phyloP scores from a whole-genome alignment of 108 stramenopile genomes.

The Pseudonitzschia multistriata region DNA sequence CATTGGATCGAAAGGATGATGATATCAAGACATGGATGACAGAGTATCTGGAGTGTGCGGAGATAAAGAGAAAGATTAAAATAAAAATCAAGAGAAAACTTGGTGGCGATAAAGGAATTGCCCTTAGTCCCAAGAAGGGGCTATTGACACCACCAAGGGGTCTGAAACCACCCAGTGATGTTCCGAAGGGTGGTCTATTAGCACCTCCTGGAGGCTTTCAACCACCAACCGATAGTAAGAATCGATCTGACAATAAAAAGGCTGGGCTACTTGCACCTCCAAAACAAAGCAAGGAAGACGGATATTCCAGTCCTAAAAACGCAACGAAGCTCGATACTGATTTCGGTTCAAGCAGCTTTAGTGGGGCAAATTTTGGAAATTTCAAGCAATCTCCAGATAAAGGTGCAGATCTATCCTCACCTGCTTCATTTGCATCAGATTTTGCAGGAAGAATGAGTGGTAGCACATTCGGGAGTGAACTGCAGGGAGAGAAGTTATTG shows the following conservation, averaged over 20 bases:
- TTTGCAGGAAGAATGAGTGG: slow-evolving; percentile 19
- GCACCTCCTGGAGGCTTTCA: slow-evolving; percentile 20
- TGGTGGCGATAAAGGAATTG: slow-evolving; percentile 4
- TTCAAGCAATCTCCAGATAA: slow-evolving; percentile 3
- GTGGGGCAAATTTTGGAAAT: neutral
- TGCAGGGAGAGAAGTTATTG: neutral
- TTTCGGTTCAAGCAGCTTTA: slow-evolving; percentile 13
- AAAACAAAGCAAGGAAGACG: slow-evolving; percentile 20
- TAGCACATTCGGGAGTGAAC: slow-evolving; percentile 1
- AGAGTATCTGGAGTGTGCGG: slow-evolving; percentile 76
- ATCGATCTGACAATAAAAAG: neutral
- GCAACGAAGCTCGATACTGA: neutral
- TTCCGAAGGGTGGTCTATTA: slow-evolving; percentile 3
- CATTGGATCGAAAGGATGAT: slow-evolving; percentile 62
- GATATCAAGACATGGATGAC: slow-evolving; percentile 83
- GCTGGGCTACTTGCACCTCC: slow-evolving; percentile 45
- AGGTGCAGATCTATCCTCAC: slow-evolving; percentile 1
- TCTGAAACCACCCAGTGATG: neutral
- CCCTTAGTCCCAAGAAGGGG: slow-evolving; percentile 9
- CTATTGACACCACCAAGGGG: slow-evolving; percentile 34
- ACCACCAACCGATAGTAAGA: slow-evolving; percentile 10
- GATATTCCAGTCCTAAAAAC: slow-evolving; percentile 3
- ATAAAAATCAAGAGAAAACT: slow-evolving; percentile 77
- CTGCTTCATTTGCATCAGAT: slow-evolving; percentile 11
- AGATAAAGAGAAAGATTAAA: slow-evolving; percentile 78